Base-by-base conservation (phyloP, 768 basidiomycete genomes). In the Termitomyces sp. region DNA sequence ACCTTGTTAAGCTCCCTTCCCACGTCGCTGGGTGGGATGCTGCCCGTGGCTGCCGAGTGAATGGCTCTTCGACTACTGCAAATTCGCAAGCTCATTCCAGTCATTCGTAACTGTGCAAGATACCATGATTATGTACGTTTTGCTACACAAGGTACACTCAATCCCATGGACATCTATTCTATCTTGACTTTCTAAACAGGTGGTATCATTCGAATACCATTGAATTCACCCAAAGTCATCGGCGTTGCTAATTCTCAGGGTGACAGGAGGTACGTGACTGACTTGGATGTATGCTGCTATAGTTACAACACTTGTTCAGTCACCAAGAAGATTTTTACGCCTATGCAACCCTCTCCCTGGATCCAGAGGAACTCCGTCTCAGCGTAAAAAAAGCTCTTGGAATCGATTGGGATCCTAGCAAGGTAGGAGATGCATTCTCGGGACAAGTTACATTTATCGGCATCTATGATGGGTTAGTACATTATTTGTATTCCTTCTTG, bases 241-340 rank as follows among this genome's bases (percentile, higher is more conserved):
- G 91, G 91, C 12, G 77, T 87, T 35, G 83, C 84, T 6, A 85
- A 79, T 56, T 88, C 88, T 21, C 79, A 92, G 44, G 91, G 91
- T 42, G 86, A 85, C 64, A 76, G 91, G 70, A 78, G 79, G 91
- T 87, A 66, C 31, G 63, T 44, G 9, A 26, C 43, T 15, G 3
- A 31, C 12, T 41, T 40, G 8, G 14, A 26, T 31, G 47, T 38
- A 43, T 55, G 31, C 21, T 44, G 23, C n/a, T 37, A 40, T 45
- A 21, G 38, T 57, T 52, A 47, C 42, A 38, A 10, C 33, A 44
- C 37, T 43, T 51, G 59, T 50, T 12, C 63, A 95, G 93, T 59
- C 85, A 95, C 60, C 94, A 96, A 69, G 94, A 96, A 72, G 94
- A 97, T 65, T 91, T 89, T 60, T 82, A 89, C 66, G 77, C 86